Evolutionary conservation across 108 stramenopile species (phyloP).

Genomic region (Skeletonema menzelii): DNA sequence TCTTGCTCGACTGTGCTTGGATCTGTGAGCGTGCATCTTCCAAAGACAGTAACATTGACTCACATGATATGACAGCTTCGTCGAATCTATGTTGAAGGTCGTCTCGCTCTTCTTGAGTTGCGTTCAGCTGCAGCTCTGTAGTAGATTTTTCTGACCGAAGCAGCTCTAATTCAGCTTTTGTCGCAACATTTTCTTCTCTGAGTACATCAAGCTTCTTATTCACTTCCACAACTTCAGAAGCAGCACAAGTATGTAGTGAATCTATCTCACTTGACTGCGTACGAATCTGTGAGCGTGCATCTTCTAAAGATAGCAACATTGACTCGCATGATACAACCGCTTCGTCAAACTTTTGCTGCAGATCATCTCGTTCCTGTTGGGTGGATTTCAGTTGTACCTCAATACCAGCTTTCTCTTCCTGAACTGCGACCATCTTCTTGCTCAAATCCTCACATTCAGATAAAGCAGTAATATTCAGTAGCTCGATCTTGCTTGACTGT

Average conservation of each 20-base stretch:
- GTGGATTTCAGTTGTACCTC: background rate
- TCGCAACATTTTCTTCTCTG: background rate
- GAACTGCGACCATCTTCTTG: background rate
- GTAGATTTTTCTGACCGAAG: background rate
- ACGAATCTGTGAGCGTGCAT: background rate
- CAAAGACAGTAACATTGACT: background rate
- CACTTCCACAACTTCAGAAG: background rate
- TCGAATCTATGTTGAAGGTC: background rate
- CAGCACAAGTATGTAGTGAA: no score
- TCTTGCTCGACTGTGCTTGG: background rate
- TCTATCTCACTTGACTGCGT: background rate
- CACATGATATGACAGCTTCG: background rate
- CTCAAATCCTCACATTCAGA: background rate
- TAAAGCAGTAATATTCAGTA: background rate
- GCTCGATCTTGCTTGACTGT: background rate
- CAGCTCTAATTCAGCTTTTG: background rate
- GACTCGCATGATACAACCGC: background rate
- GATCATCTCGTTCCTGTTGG: background rate
- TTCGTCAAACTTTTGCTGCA: background rate
- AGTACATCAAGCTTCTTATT: background rate
- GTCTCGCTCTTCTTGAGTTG: background rate
- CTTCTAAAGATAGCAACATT: background rate
- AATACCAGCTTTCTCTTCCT: background rate
- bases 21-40: background rate
- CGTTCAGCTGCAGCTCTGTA: background rate